phyloP scores from a whole-genome alignment of 2,329 filamentous ascomycete species.

The Microdochium nivale region DNA sequence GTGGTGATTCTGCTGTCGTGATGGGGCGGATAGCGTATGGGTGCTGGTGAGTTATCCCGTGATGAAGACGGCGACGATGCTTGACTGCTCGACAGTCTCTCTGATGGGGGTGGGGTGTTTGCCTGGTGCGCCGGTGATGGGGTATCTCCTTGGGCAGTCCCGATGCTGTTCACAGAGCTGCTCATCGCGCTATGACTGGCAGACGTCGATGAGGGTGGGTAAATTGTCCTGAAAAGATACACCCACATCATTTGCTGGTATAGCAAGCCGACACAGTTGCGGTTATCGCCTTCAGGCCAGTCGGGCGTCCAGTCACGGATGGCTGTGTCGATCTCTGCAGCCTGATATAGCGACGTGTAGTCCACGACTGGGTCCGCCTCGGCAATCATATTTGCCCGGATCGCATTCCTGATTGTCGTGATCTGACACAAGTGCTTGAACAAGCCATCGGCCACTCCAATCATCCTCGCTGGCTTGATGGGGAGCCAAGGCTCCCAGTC shows the following conservation, averaged over 20 bases:
- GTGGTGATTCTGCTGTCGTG: slow-evolving; percentile 42
- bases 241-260: slow-evolving; percentile 62
- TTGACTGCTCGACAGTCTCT: slow-evolving; percentile 9
- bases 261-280: slow-evolving; percentile 45
- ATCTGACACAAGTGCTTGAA: slow-evolving; percentile 74
- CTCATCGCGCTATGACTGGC: neutral
- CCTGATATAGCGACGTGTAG: slow-evolving; percentile 63
- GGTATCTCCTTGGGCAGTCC: slow-evolving; percentile 9
- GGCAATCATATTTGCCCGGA: slow-evolving; percentile 57
- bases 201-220: slow-evolving; percentile 34
- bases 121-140: slow-evolving; percentile 3
- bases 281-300: slow-evolving; percentile 48
- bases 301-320: slow-evolving; percentile 67
- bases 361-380: slow-evolving; percentile 61
- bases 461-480: slow-evolving; percentile 46
- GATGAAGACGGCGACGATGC: slow-evolving; percentile 6
- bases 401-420: slow-evolving; percentile 64
- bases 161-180: slow-evolving; percentile 5
- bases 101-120: slow-evolving; percentile 9
- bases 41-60: neutral
- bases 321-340: slow-evolving; percentile 65
- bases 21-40: slow-evolving; percentile 35
- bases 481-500: slow-evolving; percentile 31
- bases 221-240: slow-evolving; percentile 53
- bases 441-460: slow-evolving; percentile 76